Evolutionary conservation across 2,329 filamentous ascomycete species (phyloP), one percentile per base, ranked within the genome.

Genomic region (Colletotrichum sansevieriae): DNA sequence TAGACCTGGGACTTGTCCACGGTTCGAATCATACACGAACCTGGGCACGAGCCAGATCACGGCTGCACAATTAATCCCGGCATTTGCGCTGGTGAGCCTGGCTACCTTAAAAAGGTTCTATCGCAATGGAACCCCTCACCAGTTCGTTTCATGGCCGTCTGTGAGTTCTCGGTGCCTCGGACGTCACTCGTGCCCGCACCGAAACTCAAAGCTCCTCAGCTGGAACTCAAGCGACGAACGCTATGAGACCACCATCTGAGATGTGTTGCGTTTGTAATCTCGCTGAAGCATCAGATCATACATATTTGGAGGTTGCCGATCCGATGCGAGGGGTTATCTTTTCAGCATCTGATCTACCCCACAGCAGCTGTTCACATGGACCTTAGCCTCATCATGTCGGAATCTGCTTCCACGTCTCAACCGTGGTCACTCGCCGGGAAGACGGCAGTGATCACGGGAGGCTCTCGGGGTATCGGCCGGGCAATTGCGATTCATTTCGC

Each of bases 351-450:
- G 11, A 20, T 49, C 18, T 44, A n/a, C 18, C 44, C 25, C 18
- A 25, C 10, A 46, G 15, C 15, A 52, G 54, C 18, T 20, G 9
- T 18, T 12, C 20, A 12, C 33, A 61, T 61, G 58, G 59, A 62
- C 54, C 47, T 62, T 6, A 33, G 25, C 18, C 41, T 63, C 51
- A 54, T 56, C 13, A 63, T 63, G 51, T 55, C 60, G 8, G 44
- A 55, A n/a, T 46, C 44, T 13, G 13, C 25, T 12, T 15, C 39
- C 33, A 35, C 49, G 8, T 15, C 49, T 9, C 39, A 56, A 2
- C 49, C 60, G 8, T 63, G 49, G 60, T 63, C 60, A 10, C n/a
- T 63, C 3, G 29, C n/a, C 12, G 60, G 60, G 20, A 65, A 65
- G 25, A 65, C 62, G 12, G 62, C 62, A 8, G n/a, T 65, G 5